These are phyloP conservation scores for Malassezia caprae DNA, from an alignment of 1,284 basidiomycete genomes.

Conservation along the genomic window DNA sequence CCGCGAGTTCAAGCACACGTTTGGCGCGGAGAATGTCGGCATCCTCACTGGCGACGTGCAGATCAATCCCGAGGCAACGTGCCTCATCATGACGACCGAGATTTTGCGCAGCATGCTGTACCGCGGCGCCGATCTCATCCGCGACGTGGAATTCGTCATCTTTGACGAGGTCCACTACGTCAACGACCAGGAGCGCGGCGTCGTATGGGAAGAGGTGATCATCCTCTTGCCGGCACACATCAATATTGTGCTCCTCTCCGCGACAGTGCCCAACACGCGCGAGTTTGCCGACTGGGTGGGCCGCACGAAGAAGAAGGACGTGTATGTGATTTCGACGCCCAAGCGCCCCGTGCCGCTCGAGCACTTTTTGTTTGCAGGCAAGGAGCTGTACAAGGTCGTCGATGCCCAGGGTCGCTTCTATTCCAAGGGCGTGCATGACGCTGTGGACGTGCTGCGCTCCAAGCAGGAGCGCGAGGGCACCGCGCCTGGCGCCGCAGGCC, in stretches of 20 bases:
- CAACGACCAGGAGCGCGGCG: slow-evolving; percentile 96
- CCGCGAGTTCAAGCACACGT: slow-evolving; percentile 94
- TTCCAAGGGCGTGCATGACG: slow-evolving; percentile 57
- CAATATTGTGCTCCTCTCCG: slow-evolving; percentile 66
- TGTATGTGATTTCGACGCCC: slow-evolving; percentile 94
- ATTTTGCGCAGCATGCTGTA: slow-evolving; percentile 84
- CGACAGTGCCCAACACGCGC: slow-evolving; percentile 94
- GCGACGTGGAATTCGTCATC: slow-evolving; percentile 98
- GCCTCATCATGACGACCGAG: slow-evolving; percentile 82
- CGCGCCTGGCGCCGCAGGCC: slow-evolving; percentile 64
- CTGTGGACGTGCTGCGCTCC: slow-evolving; percentile 71
- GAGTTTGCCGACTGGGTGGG: slow-evolving; percentile 99
- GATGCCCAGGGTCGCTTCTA: slow-evolving; percentile 69
- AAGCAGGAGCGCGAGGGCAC: slow-evolving; percentile 98
- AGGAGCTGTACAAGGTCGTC: slow-evolving; percentile 84
- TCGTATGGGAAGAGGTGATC: slow-evolving; percentile 99
- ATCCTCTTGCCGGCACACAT: slow-evolving; percentile 54
- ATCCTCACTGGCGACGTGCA: slow-evolving; percentile 98
- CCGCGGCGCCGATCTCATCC: slow-evolving; percentile 82
- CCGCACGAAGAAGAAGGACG: slow-evolving; percentile 97
- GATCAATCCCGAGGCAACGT: slow-evolving; percentile 95
- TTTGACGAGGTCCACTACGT: slow-evolving; percentile 99
- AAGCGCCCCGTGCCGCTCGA: slow-evolving; percentile 94
- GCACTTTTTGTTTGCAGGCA: slow-evolving; percentile 88
- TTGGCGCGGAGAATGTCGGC: slow-evolving; percentile 80